Base-by-base conservation (phyloP, 192 early-diverging fungal species). In the Umbelopsis isabellina region DNA sequence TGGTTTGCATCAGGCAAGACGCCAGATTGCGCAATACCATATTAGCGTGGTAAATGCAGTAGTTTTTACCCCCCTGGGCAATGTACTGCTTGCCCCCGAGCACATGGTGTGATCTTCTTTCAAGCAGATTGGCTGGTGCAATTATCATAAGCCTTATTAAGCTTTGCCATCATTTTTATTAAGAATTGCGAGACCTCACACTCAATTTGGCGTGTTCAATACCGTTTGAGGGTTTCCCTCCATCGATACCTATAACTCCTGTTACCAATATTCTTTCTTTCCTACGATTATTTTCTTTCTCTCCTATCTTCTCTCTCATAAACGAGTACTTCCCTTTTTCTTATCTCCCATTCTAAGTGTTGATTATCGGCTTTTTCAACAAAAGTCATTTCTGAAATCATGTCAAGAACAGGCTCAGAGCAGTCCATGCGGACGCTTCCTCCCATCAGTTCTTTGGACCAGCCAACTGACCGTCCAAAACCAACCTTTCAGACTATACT, bases 11-110 rank as follows among this genome's bases (percentile, higher is more conserved):
- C 51, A 21, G 50, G 50, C 16, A 61, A 61, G 12, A 61, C 55
- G 55, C 27, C 55, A 61, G 55, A 35, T 61, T 61, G 55, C 55
- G 55, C 55, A 27, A 61, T 61, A 61, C 27, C 55, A 61, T 35
- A 61, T 61, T 61, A 61, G 55, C 55, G 55, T 61, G 55, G 55
- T 61, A 61, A 61, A 61, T 33, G 15, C 30, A 18, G 12, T 41
- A 41, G 37, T 41, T 41, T 41, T 41, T 41, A 22, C 55, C 55
- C 18, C 48, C 15, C 48, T 49, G 18, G 18, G 48, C 48, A 0
- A 16, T 21, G 9, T 21, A 6, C 48, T 21, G 20, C 20, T 6
- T 49, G 48, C 48, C 48, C 48, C 48, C 20, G 15, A 49, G 15
- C 20, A 49, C 55, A 61, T 61, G 55, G 30, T 61, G 55, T 25